A percentile compares a stretch with the other conserved stretches of the same genome.
phyloP scores from a whole-genome alignment of 345 rosid species.

The Conringia planisiliqua region DNA sequence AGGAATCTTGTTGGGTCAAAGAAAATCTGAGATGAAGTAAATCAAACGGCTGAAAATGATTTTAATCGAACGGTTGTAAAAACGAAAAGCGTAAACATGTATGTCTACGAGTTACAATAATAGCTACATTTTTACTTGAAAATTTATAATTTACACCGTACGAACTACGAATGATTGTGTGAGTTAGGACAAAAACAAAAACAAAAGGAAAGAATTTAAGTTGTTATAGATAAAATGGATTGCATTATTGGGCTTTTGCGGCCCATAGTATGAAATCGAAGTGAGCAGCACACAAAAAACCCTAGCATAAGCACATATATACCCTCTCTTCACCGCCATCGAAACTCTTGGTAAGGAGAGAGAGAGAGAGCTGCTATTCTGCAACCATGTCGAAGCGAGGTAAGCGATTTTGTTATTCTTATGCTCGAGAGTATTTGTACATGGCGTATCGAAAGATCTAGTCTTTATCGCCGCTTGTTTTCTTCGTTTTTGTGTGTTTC shows the following conservation, averaged over 20 bases:
- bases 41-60: too few species aligned
- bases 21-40: too few species aligned
- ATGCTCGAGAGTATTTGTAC: neutral
- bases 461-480: neutral
- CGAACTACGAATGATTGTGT: too few species aligned
- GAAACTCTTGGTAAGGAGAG: neutral
- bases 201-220: neutral
- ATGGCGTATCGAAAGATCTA: neutral
- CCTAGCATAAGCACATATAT: slow-evolving; percentile 26
- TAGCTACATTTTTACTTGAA: too few species aligned
- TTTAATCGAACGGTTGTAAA: too few species aligned
- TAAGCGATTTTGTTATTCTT: neutral
- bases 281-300: slow-evolving; percentile 6
- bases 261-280: slow-evolving; percentile 13
- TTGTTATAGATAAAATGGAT: neutral
- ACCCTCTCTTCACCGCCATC: slow-evolving; percentile 6
- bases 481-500: too few species aligned
- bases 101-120: too few species aligned
- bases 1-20: too few species aligned
- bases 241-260: neutral
- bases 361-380: slow-evolving; percentile 30
- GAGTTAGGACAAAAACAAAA: too few species aligned
- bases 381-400: slow-evolving; percentile 47
- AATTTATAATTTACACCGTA: too few species aligned
- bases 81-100: too few species aligned